Conservation (phyloP, 345 rosid species). For the Carallia pectinifolia region DNA sequence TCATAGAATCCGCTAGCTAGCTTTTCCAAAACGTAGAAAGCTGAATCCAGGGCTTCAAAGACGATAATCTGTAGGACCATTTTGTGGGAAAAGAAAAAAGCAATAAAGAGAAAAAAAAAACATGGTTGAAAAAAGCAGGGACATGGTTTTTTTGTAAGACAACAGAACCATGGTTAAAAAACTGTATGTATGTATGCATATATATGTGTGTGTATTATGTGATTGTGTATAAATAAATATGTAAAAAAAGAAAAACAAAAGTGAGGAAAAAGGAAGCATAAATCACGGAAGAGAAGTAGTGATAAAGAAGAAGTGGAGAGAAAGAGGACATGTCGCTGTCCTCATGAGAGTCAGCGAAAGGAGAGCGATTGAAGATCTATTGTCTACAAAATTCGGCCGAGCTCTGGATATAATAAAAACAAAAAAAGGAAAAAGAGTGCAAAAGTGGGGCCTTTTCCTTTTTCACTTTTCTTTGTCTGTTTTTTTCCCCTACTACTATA, state of each 20-base stretch:
- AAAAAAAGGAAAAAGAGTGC: background rate
- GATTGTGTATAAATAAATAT: too few relatives aligned
- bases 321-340: slow-evolving; percentile 33
- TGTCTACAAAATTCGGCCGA: slow-evolving; percentile 32
- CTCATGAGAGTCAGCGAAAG: slow-evolving; percentile 39
- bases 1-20: background rate
- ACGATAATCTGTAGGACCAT: slow-evolving; percentile 10
- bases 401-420: background rate
- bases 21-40: background rate
- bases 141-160: too few relatives aligned
- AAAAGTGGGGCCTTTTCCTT: background rate
- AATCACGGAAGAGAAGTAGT: slow-evolving; percentile 17
- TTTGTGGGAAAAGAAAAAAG: background rate
- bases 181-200: background rate
- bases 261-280: background rate
- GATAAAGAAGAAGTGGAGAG: slow-evolving; percentile 2
- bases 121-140: too few relatives aligned
- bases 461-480: background rate
- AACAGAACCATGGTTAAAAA: background rate
- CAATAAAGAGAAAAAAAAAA: background rate
- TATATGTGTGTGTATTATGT: too few relatives aligned
- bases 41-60: slow-evolving; percentile 7
- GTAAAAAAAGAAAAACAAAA: background rate
- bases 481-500: background rate
- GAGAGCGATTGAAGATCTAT: slow-evolving; percentile 26